These are phyloP conservation scores for Boletus rubropictus DNA, from an alignment of 768 basidiomycete genomes.

Conservation along the genomic window DNA sequence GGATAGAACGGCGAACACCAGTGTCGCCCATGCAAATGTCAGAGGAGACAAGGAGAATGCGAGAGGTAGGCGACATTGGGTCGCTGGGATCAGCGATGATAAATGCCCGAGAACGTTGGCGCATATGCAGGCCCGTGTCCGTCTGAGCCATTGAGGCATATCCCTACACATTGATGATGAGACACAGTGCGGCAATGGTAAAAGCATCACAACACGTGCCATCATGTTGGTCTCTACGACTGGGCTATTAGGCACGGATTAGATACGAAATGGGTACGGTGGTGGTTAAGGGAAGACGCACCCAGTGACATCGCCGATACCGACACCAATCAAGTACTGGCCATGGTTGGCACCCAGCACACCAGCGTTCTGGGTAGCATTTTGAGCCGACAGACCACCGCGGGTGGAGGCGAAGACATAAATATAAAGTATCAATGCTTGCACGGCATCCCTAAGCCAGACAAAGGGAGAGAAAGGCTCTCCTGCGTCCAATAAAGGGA, in stretches of 20 bases:
- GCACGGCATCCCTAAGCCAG: constrained; percentile 36
- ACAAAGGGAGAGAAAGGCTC: constrained; percentile 13
- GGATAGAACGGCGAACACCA: constrained; percentile 65
- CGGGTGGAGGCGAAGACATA: constrained; percentile 34
- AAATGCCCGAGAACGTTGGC: constrained; percentile 71
- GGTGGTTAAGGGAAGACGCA: constrained; percentile 21
- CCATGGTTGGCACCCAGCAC: constrained; percentile 7
- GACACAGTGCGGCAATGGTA: neutral
- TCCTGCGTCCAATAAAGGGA: constrained; percentile 17
- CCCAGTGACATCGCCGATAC: constrained; percentile 71
- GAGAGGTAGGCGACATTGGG: constrained; percentile 40
- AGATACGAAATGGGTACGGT: neutral
- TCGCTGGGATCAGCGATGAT: constrained; percentile 50
- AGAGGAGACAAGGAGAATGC: constrained; percentile 73
- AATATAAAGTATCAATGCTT: constrained; percentile 38
- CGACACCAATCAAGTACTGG: constrained; percentile 24
- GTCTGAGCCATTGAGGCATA: constrained; percentile 62
- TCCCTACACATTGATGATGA: constrained; percentile 40
- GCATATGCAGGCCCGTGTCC: constrained; percentile 73
- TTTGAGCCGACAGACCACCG: constrained; percentile 24
- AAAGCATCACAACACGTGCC: constrained; percentile 34
- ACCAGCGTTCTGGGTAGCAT: neutral
- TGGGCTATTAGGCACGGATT: constrained; percentile 37
- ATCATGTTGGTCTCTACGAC: constrained; percentile 84
- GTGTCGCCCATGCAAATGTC: constrained; percentile 83